Evolutionary conservation across 768 basidiomycete species (phyloP).

Genomic region (Boletus huronensis): DNA sequence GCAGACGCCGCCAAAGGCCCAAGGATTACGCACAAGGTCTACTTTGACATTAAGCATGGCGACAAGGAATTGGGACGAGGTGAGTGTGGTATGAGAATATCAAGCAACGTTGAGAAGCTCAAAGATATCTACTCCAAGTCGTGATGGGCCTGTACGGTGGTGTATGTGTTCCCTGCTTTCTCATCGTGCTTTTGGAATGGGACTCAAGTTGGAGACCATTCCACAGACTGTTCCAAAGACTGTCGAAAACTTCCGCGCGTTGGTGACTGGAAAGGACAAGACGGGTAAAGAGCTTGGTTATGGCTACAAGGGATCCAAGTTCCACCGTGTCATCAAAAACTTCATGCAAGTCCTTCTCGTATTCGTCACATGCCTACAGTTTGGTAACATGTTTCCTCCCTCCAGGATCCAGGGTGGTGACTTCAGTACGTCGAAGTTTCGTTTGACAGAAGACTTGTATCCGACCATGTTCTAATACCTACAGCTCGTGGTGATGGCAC

Average conservation of each 20-base stretch:
- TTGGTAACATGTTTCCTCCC: not conserved
- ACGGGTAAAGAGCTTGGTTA: slow-evolving; percentile 63
- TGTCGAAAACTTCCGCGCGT: slow-evolving; percentile 94
- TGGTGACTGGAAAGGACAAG: slow-evolving; percentile 80
- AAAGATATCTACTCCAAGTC: slow-evolving; percentile 42
- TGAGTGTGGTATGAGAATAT: slow-evolving; percentile 33
- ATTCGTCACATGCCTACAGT: not conserved
- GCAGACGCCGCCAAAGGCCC: slow-evolving; percentile 85
- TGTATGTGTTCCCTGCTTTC: slow-evolving; percentile 40
- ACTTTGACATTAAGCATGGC: slow-evolving; percentile 93
- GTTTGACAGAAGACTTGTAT: slow-evolving; percentile 13
- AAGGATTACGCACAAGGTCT: slow-evolving; percentile 88
- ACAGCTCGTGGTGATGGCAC: slow-evolving; percentile 83
- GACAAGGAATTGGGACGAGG: slow-evolving; percentile 81
- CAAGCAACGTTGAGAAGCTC: not conserved
- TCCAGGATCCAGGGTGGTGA: slow-evolving; percentile 95
- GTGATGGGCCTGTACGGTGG: slow-evolving; percentile 89
- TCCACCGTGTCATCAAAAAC: slow-evolving; percentile 94
- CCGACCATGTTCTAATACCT: slow-evolving; percentile 7
- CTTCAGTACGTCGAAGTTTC: slow-evolving; percentile 65
- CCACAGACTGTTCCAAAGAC: slow-evolving; percentile 90
- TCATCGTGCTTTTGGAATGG: not conserved
- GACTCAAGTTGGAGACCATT: not conserved
- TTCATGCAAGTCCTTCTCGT: slow-evolving; percentile 63
- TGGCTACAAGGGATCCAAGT: slow-evolving; percentile 93